Evolutionary conservation across 1,284 basidiomycete genomes (phyloP).

Genomic region (Cystobasidium slooffiae): DNA sequence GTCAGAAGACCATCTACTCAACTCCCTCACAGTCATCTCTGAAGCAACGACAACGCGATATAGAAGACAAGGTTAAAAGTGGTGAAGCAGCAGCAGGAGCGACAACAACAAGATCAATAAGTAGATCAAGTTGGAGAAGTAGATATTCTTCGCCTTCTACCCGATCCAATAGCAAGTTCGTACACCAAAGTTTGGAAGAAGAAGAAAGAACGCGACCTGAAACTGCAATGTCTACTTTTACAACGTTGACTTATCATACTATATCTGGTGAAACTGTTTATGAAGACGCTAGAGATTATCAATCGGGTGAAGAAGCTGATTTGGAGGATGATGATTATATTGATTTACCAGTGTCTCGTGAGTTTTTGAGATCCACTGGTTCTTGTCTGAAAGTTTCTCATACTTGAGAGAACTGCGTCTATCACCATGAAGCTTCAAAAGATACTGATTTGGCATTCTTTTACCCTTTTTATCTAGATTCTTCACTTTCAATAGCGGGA

Average conservation of each 20-base stretch:
- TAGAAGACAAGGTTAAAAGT: too few relatives aligned
- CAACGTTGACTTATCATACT: neutral
- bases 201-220: conserved; percentile 15
- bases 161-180: neutral
- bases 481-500: neutral
- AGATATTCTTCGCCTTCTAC: neutral
- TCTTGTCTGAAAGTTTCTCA: too few relatives aligned
- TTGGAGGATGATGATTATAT: conserved; percentile 23
- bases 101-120: neutral
- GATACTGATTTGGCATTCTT: neutral
- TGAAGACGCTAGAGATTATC: conserved; percentile 34
- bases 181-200: neutral
- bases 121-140: conserved; percentile 21
- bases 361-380: too few relatives aligned
- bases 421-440: neutral
- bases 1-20: too few relatives aligned
- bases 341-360: neutral
- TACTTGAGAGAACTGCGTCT: neutral
- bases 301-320: conserved; percentile 21
- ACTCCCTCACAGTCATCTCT: too few relatives aligned
- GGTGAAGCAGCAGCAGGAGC: neutral
- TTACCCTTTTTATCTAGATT: neutral
- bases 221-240: conserved; percentile 11
- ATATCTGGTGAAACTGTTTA: conserved; percentile 11
- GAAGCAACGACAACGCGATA: too few relatives aligned